Evolutionary conservation across 1,139 yeast genomes (phyloP).

Genomic region (Hanseniaspora sp.): DNA sequence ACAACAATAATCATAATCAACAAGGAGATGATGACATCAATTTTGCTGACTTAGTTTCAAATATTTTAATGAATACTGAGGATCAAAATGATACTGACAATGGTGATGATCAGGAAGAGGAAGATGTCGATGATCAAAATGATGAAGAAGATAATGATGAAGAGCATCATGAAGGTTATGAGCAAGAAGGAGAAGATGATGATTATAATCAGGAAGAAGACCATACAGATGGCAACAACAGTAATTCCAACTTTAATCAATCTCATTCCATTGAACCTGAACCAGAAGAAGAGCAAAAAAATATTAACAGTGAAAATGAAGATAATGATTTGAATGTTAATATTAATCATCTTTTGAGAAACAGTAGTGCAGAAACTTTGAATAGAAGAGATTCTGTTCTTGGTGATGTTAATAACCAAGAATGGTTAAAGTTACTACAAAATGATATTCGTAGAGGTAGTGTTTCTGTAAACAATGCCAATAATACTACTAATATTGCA

Average conservation of each 20-base stretch:
- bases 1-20: neutral
- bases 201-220: neutral
- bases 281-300: too few relatives aligned
- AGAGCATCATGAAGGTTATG: neutral
- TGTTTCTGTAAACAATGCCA: neutral
- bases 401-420: slow-evolving; percentile 2
- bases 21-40: slow-evolving; percentile 3
- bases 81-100: slow-evolving; percentile 1
- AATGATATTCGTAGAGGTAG: neutral
- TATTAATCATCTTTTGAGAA: neutral
- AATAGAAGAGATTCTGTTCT: slow-evolving; percentile 2
- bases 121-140: neutral
- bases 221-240: neutral
- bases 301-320: neutral
- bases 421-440: slow-evolving; percentile 8
- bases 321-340: neutral
- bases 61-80: slow-evolving; percentile 9
- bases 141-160: neutral
- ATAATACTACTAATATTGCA: too few relatives aligned
- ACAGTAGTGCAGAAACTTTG: neutral
- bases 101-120: neutral
- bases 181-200: neutral
- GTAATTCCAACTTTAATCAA: too few relatives aligned
- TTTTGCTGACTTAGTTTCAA: slow-evolving; percentile 14
- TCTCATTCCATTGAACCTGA: too few relatives aligned